Base-by-base conservation (phyloP, 2,329 filamentous ascomycete genomes). In the Pyrenochaeta sp. region DNA sequence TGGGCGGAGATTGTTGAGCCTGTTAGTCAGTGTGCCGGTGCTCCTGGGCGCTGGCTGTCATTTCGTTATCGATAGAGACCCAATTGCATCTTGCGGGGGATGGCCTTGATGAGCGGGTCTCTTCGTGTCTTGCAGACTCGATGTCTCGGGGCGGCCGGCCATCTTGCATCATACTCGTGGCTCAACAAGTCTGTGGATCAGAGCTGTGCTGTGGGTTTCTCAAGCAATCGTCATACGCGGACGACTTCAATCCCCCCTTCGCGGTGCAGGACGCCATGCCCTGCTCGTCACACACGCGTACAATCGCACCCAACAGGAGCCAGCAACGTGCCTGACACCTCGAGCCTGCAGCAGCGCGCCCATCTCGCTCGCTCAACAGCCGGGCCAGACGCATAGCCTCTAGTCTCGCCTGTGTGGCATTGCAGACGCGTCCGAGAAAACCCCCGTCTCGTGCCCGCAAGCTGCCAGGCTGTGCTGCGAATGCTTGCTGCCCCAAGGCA, bases 331-430 rank as follows among this genome's bases (percentile, higher is more conserved):
- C 31, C 11, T 22, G 19, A 48, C 48, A 44, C 17, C 20, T 41
- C 36, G 32, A 44, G 40, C 39, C 20, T 41, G 41, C 36, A 44
- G 40, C 39, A 41, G 20, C 48, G 35, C 48, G 40, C 30, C 30
- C n/a, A n/a, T 43, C 18, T 29, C 38, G 35, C 7, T 17, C 23
- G n/a, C n/a, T 8, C 17, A 19, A 17, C 24, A 28, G 19, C 28
- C 22, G 17, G 27, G 9, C 26, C 15, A 15, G 36, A 17, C 17
- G 24, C 19, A 27, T 24, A n/a, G n/a, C n/a, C n/a, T n/a, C n/a
- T n/a, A n/a, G n/a, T n/a, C n/a, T n/a, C n/a, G n/a, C n/a, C n/a
- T n/a, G n/a, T n/a, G n/a, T n/a, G n/a, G n/a, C n/a, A 11, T 31
- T 26, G 14, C 46, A 49, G 46, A 49, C 46, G 37, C 36, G 20